Base-by-base conservation (phyloP, 345 rosid genomes). In the Lumnitzera littorea region DNA sequence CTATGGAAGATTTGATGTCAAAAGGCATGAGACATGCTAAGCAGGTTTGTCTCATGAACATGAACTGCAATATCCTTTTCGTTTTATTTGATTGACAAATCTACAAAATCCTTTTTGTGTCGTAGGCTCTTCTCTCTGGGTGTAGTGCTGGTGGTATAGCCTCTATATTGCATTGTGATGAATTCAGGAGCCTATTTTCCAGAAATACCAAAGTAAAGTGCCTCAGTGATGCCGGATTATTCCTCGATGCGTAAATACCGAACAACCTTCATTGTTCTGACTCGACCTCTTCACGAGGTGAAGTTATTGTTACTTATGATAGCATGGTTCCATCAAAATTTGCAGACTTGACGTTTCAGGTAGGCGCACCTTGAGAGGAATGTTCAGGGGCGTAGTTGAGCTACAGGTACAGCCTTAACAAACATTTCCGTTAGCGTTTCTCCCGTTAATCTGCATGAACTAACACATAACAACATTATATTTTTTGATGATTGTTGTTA, bases 71-170 rank as follows among this genome's bases (percentile, higher is more conserved):
- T 48, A 3, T 51, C 24, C 13, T 55, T 15, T 46, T 63, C 0
- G 13, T 47, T 6, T 23, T 4, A 24, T 16, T 47, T 53, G 31
- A 46, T 13, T 9, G 23, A 48, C 60, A 11, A 36, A 46, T 56
- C 48, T 23, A 15, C 43, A 6, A 8, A 17, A 31, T 51, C 15
- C n/a, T 16, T 27, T 27, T 50, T 3, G 50, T 48, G 27, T 20
- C 58, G 46, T 63, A 82, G 87, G 87, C 80, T 64, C 82, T 82
- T 74, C 84, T 82, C n/a, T 73, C 82, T 16, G 84, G 87, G 56
- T 82, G 87, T 70, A 74, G 80, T 56, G 84, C 87, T 9, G 87
- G 87, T 2, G 87, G 78, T 7, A 54, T 82, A 31, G 84, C 84
- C 50, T 58, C 87, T 24, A 79, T 75, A 50, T 58, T 82, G 53